Percentiles rank a stretch among this genome's conserved stretches.
phyloP scores from a whole-genome alignment of 2,329 filamentous ascomycete genomes.

The Chrysoporthe austroafricana region DNA sequence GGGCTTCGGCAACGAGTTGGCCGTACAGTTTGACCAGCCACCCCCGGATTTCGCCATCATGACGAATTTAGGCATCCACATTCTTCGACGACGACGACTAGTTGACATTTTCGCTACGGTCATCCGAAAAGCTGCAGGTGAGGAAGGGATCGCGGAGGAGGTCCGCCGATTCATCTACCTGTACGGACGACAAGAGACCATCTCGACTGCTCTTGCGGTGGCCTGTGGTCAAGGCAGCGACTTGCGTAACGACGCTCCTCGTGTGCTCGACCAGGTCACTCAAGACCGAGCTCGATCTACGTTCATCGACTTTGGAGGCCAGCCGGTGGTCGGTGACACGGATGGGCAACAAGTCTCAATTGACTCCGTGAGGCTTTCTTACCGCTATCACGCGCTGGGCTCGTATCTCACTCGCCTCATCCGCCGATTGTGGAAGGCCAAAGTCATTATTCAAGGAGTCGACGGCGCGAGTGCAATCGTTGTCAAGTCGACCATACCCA shows the following conservation, averaged over 20 bases:
- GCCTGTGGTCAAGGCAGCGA: constrained; percentile 93
- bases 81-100: constrained; percentile 79
- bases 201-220: constrained; percentile 89
- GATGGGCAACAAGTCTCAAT: constrained; percentile 73
- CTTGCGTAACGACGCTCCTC: constrained; percentile 68
- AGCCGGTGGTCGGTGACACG: constrained; percentile 78
- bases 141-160: constrained; percentile 80
- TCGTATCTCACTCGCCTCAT: constrained; percentile 88
- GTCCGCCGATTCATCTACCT: constrained; percentile 81
- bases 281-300: constrained; percentile 82
- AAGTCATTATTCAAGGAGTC: constrained; percentile 64
- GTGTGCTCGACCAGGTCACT: constrained; percentile 82
- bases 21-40: constrained; percentile 89
- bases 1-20: constrained; percentile 93
- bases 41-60: constrained; percentile 86
- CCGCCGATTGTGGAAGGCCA: constrained; percentile 83
- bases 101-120: constrained; percentile 91
- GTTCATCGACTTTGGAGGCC: constrained; percentile 92
- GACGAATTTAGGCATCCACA: constrained; percentile 87
- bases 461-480: constrained; percentile 62
- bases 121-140: constrained; percentile 72
- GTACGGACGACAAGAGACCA: constrained; percentile 87
- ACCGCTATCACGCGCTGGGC: constrained; percentile 84
- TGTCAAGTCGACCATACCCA: constrained; percentile 68
- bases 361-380: constrained; percentile 85